Evolutionary conservation across 1,139 yeast genomes (phyloP).

Genomic region (Oligophagozyma castellii): DNA sequence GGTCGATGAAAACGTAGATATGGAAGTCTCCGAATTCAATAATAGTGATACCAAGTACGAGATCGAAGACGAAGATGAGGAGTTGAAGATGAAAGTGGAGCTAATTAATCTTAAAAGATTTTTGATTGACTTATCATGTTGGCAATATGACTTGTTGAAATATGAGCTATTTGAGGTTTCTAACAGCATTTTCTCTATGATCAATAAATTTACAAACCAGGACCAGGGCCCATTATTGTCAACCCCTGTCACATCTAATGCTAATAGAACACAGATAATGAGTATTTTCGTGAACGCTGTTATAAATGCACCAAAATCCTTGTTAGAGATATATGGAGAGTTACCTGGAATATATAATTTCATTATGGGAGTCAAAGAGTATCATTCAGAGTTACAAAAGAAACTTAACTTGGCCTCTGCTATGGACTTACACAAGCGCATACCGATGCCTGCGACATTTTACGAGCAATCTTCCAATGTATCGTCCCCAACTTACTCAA

Average conservation of each 20-base stretch:
- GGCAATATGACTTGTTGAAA: conserved; percentile 22
- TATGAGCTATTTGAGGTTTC: conserved; percentile 22
- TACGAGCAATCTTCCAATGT: conserved; percentile 8
- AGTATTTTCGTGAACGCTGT: conserved; percentile 19
- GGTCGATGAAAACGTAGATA: conserved; percentile 10
- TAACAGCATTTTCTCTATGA: conserved; percentile 20
- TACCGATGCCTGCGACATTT: conserved; percentile 9
- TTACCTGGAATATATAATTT: conserved; percentile 17
- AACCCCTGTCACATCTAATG: conserved; percentile 16
- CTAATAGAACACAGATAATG: conserved; percentile 16
- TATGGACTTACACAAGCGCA: conserved; percentile 14
- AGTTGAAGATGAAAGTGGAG: conserved; percentile 18
- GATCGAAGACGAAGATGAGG: conserved; percentile 19
- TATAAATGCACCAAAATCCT: conserved; percentile 15
- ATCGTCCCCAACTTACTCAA: conserved; percentile 10
- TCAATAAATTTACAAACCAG: conserved; percentile 21
- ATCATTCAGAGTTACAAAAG: conserved; percentile 15
- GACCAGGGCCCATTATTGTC: conserved; percentile 23
- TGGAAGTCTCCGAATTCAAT: not conserved
- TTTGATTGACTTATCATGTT: conserved; percentile 20
- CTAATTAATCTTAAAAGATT: conserved; percentile 22
- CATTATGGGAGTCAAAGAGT: conserved; percentile 15
- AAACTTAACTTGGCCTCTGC: conserved; percentile 18
- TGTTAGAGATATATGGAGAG: conserved; percentile 18
- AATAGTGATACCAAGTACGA: conserved; percentile 3